Conservation (phyloP, 805 yeast species). For the Candida montana region DNA sequence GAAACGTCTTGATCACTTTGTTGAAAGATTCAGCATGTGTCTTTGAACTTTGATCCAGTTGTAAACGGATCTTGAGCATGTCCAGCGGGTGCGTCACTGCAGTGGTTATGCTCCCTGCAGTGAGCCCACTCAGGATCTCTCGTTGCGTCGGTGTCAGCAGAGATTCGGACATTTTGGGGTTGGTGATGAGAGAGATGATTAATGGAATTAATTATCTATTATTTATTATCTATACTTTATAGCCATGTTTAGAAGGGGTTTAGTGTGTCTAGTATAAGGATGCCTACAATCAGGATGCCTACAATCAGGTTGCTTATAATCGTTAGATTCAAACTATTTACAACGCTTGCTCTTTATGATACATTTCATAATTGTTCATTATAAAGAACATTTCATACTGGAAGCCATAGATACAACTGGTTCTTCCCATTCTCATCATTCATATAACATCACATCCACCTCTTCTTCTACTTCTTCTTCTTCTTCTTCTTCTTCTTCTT, state of each 20-base stretch:
- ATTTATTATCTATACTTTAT: too few species aligned
- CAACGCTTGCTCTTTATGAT: too few species aligned
- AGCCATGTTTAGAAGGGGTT: too few species aligned
- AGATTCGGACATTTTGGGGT: not conserved
- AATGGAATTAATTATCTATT: too few species aligned
- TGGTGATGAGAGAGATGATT: not conserved
- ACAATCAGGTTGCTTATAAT: too few species aligned
- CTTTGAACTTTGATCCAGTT: slow-evolving; percentile 42
- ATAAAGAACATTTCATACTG: too few species aligned
- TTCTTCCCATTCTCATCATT: not conserved
- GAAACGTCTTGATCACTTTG: slow-evolving; percentile 19
- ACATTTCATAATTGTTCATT: too few species aligned
- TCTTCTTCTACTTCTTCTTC: too few species aligned
- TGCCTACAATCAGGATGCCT: too few species aligned
- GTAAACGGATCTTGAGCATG: slow-evolving; percentile 76
- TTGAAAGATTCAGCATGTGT: slow-evolving; percentile 27
- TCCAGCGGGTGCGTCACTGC: slow-evolving; percentile 85
- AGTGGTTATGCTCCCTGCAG: slow-evolving; percentile 81
- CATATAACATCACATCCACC: not conserved
- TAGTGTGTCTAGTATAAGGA: too few species aligned
- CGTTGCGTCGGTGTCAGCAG: slow-evolving; percentile 19
- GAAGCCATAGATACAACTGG: too few species aligned
- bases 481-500: slow-evolving; percentile 17
- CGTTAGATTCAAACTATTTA: not conserved
- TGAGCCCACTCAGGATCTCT: slow-evolving; percentile 65